Conservation (phyloP, 805 yeast species). For the Schwanniomyces occidentalis region DNA sequence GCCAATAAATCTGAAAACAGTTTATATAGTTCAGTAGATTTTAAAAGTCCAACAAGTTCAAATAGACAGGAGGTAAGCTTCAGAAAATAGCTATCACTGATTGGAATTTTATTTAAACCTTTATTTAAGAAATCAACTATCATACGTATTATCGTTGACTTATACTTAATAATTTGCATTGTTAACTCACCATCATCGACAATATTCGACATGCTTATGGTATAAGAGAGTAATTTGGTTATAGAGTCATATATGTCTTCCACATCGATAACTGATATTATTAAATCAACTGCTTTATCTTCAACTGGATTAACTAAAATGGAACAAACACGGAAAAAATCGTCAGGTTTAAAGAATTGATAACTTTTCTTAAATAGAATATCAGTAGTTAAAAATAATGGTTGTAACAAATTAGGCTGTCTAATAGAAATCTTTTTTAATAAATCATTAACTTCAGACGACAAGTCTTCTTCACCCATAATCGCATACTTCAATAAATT, state of each 20-base stretch:
- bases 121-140: conserved; percentile 26
- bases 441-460: conserved; percentile 20
- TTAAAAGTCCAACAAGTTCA: conserved; percentile 32
- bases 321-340: conserved; percentile 33
- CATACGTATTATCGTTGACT: conserved; percentile 26
- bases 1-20: conserved; percentile 23
- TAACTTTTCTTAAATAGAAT: conserved; percentile 22
- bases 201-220: conserved; percentile 32
- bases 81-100: conserved; percentile 31
- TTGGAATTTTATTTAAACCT: conserved; percentile 32
- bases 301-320: conserved; percentile 23
- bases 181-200: conserved; percentile 30
- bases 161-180: conserved; percentile 38
- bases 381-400: conserved; percentile 29
- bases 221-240: conserved; percentile 25
- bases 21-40: conserved; percentile 27
- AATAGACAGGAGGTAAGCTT: conserved; percentile 26
- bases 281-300: conserved; percentile 18
- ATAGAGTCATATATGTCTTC: conserved; percentile 32
- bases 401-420: conserved; percentile 30
- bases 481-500: conserved; percentile 38
- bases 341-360: conserved; percentile 30
- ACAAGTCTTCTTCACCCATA: conserved; percentile 33
- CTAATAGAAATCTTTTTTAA: conserved; percentile 27
- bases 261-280: conserved; percentile 22